A percentile compares a stretch with the other conserved stretches of the same genome.
phyloP scores from a whole-genome alignment of 495 filamentous ascomycete genomes.

The Extremus antarcticus region DNA sequence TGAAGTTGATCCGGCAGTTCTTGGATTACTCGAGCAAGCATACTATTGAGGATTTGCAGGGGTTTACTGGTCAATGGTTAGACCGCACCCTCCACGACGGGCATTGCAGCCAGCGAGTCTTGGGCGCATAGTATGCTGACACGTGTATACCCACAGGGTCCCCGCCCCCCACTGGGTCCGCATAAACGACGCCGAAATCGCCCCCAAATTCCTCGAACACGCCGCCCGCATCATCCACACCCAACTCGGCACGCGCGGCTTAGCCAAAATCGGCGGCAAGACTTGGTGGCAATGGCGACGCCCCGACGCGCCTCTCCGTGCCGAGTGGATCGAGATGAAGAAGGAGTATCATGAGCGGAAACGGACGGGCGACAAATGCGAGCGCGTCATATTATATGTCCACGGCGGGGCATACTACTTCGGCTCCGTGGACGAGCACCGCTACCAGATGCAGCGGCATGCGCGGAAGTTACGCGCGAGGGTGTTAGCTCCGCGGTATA shows the following conservation, averaged over 20 bases:
- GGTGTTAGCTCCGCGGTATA: constrained; percentile 78
- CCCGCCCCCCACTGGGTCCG: constrained; percentile 82
- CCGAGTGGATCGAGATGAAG: constrained; percentile 95
- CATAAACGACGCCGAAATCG: constrained; percentile 60
- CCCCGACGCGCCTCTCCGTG: constrained; percentile 50
- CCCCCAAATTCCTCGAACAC: constrained; percentile 44
- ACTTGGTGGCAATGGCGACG: constrained; percentile 93
- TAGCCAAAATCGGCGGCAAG: constrained; percentile 64
- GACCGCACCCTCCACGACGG: not conserved
- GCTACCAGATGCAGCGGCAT: constrained; percentile 92
- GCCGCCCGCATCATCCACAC: constrained; percentile 52
- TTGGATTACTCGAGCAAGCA: constrained; percentile 71
- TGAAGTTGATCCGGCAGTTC: constrained; percentile 78
- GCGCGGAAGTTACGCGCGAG: constrained; percentile 84
- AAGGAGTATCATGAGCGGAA: constrained; percentile 64
- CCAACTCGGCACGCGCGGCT: constrained; percentile 65
- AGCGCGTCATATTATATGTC: constrained; percentile 83
- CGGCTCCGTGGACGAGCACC: constrained; percentile 86
- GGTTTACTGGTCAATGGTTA: constrained; percentile 70
- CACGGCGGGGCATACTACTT: constrained; percentile 83
- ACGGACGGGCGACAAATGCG: constrained; percentile 43
- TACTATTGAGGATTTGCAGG: constrained; percentile 83
- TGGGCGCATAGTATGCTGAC: not conserved
- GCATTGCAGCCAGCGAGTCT: not conserved
- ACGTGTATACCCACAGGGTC: constrained; percentile 34